phyloP scores from a whole-genome alignment of 2,329 filamentous ascomycete species.

The Cadophora luteo-olivacea region DNA sequence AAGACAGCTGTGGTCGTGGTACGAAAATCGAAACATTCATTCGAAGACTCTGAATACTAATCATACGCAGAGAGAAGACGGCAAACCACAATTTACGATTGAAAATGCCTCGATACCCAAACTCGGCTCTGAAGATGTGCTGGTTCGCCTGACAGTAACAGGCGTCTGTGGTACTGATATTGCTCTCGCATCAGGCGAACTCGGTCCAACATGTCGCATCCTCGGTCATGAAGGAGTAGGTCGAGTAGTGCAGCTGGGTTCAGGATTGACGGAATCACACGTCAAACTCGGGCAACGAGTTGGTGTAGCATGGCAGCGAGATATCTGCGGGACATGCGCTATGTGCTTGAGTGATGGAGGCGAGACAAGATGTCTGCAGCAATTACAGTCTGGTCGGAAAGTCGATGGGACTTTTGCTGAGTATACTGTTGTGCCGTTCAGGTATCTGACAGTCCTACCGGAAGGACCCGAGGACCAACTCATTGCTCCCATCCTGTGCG shows the following conservation, averaged over 20 bases:
- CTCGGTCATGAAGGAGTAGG: constrained; percentile 70
- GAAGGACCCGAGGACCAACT: constrained; percentile 54
- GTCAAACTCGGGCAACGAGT: constrained; percentile 68
- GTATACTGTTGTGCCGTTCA: constrained; percentile 55
- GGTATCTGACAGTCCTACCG: constrained; percentile 64
- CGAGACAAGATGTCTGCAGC: constrained; percentile 47
- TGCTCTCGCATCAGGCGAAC: constrained; percentile 23
- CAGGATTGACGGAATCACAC: constrained; percentile 57
- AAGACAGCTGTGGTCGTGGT: not conserved
- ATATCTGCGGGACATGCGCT: constrained; percentile 29
- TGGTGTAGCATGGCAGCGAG: constrained; percentile 58
- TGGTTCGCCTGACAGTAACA: constrained; percentile 25
- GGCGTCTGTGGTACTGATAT: constrained; percentile 30
- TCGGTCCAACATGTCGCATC: constrained; percentile 24
- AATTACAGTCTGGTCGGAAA: constrained; percentile 45
- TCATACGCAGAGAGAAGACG: not conserved
- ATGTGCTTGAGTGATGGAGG: constrained; percentile 49
- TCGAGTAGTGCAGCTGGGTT: constrained; percentile 66
- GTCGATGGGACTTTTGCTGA: constrained; percentile 41
- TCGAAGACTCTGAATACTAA: not conserved
- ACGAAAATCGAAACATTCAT: not conserved
- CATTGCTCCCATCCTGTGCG: constrained; percentile 74
- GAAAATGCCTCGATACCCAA: not conserved
- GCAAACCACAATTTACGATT: not conserved
- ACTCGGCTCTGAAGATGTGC: constrained; percentile 22